Conservation (phyloP, 352 stramenopile species). For the Peronospora destructor region DNA sequence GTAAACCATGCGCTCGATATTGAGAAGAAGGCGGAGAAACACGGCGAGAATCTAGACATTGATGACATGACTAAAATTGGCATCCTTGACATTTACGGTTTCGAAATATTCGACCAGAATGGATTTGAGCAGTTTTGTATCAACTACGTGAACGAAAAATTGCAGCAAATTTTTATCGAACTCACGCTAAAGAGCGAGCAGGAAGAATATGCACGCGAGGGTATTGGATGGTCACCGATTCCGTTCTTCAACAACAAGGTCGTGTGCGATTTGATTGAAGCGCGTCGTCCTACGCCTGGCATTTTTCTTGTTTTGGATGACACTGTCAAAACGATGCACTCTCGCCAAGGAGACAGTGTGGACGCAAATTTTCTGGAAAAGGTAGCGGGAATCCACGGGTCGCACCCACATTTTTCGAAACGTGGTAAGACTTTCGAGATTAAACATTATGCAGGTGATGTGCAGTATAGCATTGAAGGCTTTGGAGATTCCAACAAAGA, state of each 20-base stretch:
- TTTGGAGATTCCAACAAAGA: constrained; percentile 82
- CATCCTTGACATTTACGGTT: constrained; percentile 96
- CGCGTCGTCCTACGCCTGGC: constrained; percentile 55
- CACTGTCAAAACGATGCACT: constrained; percentile 85
- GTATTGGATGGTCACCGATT: constrained; percentile 87
- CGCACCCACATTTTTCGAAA: constrained; percentile 76
- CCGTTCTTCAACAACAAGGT: constrained; percentile 92
- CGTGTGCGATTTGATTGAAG: constrained; percentile 84
- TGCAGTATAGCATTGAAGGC: constrained; percentile 76
- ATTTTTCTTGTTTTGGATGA: constrained; percentile 85
- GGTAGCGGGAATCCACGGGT: constrained; percentile 51
- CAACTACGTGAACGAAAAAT: constrained; percentile 93
- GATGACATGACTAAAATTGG: constrained; percentile 80
- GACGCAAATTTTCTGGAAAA: constrained; percentile 82
- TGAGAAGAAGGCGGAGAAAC: constrained; percentile 76
- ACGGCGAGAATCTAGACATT: constrained; percentile 67
- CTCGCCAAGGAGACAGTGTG: constrained; percentile 66
- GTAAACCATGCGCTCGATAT: constrained; percentile 84
- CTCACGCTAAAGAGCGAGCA: constrained; percentile 87
- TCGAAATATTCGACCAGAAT: constrained; percentile 94
- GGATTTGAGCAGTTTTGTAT: constrained; percentile 94
- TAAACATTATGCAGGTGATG: constrained; percentile 80
- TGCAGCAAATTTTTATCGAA: constrained; percentile 91
- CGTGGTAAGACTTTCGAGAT: constrained; percentile 81
- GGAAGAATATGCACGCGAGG: constrained; percentile 93